Evolutionary conservation across 2,329 filamentous ascomycete species (phyloP).

Genomic region (Xylariaceae sp.): DNA sequence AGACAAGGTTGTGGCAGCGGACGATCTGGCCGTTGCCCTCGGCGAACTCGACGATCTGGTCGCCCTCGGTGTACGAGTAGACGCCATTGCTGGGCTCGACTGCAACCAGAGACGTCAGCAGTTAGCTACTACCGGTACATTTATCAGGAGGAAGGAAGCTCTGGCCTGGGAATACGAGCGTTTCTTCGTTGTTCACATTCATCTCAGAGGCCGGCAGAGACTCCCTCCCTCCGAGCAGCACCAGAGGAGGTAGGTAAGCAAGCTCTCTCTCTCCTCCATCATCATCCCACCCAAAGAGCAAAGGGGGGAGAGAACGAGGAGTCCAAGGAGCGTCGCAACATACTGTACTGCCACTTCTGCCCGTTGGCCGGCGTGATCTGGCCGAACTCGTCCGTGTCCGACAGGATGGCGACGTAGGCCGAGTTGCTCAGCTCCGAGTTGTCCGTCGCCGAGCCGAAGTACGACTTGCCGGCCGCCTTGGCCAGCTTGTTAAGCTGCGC

Average conservation of each 20-base stretch:
- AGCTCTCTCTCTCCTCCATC: too few relatives aligned
- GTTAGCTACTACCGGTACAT: too few relatives aligned
- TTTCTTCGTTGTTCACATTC: too few relatives aligned
- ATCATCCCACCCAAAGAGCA: too few relatives aligned
- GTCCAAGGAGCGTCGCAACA: too few relatives aligned
- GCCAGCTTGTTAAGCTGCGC: slow-evolving; percentile 44
- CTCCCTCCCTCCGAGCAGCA: too few relatives aligned
- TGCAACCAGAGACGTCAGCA: too few relatives aligned
- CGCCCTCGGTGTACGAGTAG: slow-evolving; percentile 53
- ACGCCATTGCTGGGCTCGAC: slow-evolving; percentile 46
- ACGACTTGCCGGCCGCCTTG: slow-evolving; percentile 46
- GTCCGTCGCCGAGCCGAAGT: slow-evolving; percentile 60
- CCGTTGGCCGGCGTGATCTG: slow-evolving; percentile 58
- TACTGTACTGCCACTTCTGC: slow-evolving; percentile 57
- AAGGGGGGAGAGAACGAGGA: too few relatives aligned
- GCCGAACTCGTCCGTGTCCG: slow-evolving; percentile 51
- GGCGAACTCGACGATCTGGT: slow-evolving; percentile 43
- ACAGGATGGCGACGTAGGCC: slow-evolving; percentile 47
- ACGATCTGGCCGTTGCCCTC: slow-evolving; percentile 42
- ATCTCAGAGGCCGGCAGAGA: too few relatives aligned
- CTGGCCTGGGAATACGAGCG: too few relatives aligned
- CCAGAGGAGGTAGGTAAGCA: too few relatives aligned
- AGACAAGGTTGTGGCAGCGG: slow-evolving; percentile 50
- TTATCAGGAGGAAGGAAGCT: too few relatives aligned
- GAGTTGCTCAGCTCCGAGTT: slow-evolving; percentile 34